Evolutionary conservation across 2,329 filamentous ascomycete genomes (phyloP).

Genomic region (Kalaharituber pfeilii): DNA sequence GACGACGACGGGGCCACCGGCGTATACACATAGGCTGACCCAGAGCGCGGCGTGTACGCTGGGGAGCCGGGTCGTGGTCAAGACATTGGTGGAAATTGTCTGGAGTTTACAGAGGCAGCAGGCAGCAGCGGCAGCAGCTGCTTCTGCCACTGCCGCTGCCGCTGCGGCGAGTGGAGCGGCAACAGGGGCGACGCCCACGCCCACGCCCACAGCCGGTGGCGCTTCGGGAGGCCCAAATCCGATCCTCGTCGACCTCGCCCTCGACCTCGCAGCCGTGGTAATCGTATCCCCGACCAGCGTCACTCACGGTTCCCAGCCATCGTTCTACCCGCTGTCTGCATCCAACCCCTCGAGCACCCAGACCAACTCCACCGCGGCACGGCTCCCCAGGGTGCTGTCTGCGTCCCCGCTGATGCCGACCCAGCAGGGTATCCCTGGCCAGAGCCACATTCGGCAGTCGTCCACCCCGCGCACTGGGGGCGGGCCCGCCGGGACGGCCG

Average conservation of each 20-base stretch:
- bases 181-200: too few relatives aligned
- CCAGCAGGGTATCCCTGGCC: not conserved
- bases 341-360: not conserved
- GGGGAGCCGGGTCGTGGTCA: not conserved
- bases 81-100: not conserved
- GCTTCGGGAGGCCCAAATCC: not conserved
- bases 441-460: not conserved
- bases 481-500: not conserved
- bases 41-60: not conserved
- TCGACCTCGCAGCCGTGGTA: conserved; percentile 11
- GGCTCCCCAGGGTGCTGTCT: not conserved
- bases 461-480: not conserved
- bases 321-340: not conserved
- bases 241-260: not conserved
- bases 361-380: not conserved
- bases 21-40: not conserved
- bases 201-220: not conserved
- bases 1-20: not conserved
- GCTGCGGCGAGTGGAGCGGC: conserved; percentile 9
- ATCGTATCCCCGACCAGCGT: conserved; percentile 5
- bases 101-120: not conserved
- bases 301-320: not conserved
- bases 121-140: not conserved
- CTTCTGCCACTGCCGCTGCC: too few relatives aligned
- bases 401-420: not conserved